Evolutionary conservation across 2,329 filamentous ascomycete species (phyloP), one percentile per base, ranked within the genome.

Genomic region (Fonsecaea multimorphosa): DNA sequence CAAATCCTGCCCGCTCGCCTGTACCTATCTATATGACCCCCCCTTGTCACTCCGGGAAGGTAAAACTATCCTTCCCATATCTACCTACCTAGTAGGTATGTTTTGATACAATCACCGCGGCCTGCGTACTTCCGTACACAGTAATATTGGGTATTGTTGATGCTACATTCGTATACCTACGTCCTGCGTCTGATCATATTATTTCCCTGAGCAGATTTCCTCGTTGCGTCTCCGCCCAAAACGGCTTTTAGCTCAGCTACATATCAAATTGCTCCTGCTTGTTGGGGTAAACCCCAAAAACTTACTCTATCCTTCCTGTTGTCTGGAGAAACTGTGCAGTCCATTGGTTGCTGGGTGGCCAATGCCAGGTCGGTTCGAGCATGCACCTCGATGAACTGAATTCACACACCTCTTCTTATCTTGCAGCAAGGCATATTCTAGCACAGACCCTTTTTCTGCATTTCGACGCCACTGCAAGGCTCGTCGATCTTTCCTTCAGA

Each of bases 391-490:
- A 40, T 40, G 38, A 19, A n/a, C 38, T 40, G 16, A n/a, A n/a
- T 40, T 40, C n/a, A n/a, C n/a, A n/a, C n/a, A 14, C 38, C 14
- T 40, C 38, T 40, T 40, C 38, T 40, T 40, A 11, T 40, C 38
- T 19, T 19, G 38, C 16, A 40, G 14, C 14, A n/a, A 38, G 4
- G 14, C 16, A 49, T 24, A 12, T 1, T 14, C 4, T 1, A 22
- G n/a, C 32, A 56, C 22, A 19, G 32, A n/a, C 19, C 22, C 24
- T 22, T 24, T 46, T 24, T 22, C 24, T 31, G 24, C 29, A 44
- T 11, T 29, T 44, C 52, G 7, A 36, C 27, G 44, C 24, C 31
- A 7, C 61, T 61, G 63, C 63, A 61, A 61, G 63, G 63, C 63
- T 54, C 24, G 63, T 61, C 63, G 53, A 65, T 61, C 63, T 54